Evolutionary conservation across 441 rosid genomes (phyloP).

Genomic region (Viola pubescens): DNA sequence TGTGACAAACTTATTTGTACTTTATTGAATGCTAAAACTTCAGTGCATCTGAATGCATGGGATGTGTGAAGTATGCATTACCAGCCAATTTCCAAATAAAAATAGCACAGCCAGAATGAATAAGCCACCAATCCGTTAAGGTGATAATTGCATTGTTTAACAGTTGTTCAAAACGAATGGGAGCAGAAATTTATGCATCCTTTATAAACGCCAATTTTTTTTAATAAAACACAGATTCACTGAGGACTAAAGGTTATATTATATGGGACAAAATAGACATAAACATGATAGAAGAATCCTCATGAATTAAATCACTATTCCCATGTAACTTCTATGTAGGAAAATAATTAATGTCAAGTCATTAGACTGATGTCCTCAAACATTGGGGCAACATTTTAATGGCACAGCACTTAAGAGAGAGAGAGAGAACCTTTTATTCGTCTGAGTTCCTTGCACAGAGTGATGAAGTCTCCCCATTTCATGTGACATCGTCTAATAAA

Average conservation of each 20-base stretch:
- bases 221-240: background rate
- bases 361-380: background rate
- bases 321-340: too few species aligned
- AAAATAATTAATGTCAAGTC: background rate
- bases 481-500: constrained; percentile 98
- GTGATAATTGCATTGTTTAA: too few species aligned
- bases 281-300: too few species aligned
- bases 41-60: background rate
- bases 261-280: too few species aligned
- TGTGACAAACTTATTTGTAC: too few species aligned
- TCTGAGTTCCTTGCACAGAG: constrained; percentile 93
- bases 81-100: background rate
- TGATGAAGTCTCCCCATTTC: constrained; percentile 99
- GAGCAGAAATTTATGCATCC: too few species aligned
- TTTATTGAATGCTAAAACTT: background rate
- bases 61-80: background rate
- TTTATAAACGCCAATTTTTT: too few species aligned
- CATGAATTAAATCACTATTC: too few species aligned
- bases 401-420: background rate
- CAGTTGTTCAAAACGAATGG: too few species aligned
- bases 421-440: constrained; percentile 70
- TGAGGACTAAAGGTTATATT: background rate
- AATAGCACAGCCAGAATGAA: background rate
- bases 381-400: background rate
- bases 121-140: background rate